A percentile compares a stretch with the other conserved stretches of the same genome.
Conservation (phyloP, 805 yeast genomes). For the Ogataea angusta region DNA sequence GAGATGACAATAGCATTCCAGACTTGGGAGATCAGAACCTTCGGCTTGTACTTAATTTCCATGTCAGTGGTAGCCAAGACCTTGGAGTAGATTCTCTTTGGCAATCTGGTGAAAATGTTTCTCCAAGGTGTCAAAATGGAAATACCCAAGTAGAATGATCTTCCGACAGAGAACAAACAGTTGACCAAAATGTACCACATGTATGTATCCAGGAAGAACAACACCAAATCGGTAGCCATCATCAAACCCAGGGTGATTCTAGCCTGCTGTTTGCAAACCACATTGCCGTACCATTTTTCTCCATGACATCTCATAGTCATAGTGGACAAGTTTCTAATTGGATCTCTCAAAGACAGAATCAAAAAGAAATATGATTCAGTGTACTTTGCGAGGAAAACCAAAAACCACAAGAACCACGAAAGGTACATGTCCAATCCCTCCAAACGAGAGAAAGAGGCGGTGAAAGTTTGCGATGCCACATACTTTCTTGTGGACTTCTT, state of each 20-base stretch:
- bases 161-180: constrained; percentile 93
- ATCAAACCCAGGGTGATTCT: constrained; percentile 88
- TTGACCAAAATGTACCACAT: constrained; percentile 97
- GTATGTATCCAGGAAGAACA: constrained; percentile 98
- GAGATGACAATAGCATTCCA: constrained; percentile 99
- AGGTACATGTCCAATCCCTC: constrained; percentile 92
- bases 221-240: constrained; percentile 86
- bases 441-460: constrained; percentile 83
- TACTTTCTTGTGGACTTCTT: constrained; percentile 82
- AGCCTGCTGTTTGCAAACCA: constrained; percentile 80
- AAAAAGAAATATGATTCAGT: constrained; percentile 90
- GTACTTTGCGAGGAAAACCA: constrained; percentile 86
- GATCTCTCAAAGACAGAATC: constrained; percentile 87
- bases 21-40: constrained; percentile 95
- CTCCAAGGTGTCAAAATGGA: constrained; percentile 99
- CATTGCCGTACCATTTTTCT: constrained; percentile 82
- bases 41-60: constrained; percentile 98
- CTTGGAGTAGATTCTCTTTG: constrained; percentile 98
- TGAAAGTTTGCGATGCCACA: constrained; percentile 92
- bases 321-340: constrained; percentile 82
- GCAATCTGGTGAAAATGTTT: constrained; percentile 94
- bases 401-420: constrained; percentile 87
- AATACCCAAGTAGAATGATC: constrained; percentile 98
- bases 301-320: constrained; percentile 93
- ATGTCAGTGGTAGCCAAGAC: constrained; percentile 96